Evolutionary conservation across 192 early-diverging fungal species (phyloP).

Genomic region (Entophlyctis luteolus): DNA sequence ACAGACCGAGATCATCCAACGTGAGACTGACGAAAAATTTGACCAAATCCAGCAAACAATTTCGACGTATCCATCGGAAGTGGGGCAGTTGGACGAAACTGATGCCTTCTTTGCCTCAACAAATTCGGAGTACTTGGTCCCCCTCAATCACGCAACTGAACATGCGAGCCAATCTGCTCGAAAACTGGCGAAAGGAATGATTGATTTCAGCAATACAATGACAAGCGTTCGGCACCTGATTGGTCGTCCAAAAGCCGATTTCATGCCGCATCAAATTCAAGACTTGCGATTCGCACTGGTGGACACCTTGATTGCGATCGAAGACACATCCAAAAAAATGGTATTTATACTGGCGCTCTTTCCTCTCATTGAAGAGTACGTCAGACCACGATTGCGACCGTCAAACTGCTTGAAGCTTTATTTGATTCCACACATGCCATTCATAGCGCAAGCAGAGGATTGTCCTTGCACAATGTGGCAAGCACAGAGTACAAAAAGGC

Average conservation of each 20-base stretch:
- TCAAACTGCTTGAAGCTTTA: conserved; percentile 1
- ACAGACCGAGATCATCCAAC: no score
- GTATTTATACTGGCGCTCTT: not conserved
- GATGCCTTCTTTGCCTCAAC: not conserved
- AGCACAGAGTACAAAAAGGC: conserved; percentile 2
- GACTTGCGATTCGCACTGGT: not conserved
- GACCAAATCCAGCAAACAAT: conserved; percentile 17
- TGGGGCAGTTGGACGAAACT: not conserved
- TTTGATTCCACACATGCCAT: conserved; percentile 15
- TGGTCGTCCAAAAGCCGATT: not conserved
- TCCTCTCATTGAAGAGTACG: not conserved
- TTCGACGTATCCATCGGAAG: conserved; percentile 3
- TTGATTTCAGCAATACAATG: not conserved
- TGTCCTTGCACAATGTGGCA: not conserved
- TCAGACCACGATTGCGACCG: conserved; percentile 3
- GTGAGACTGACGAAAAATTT: no score
- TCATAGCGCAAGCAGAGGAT: not conserved
- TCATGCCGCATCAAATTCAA: not conserved
- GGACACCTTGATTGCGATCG: not conserved
- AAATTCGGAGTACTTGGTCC: not conserved
- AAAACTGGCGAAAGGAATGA: not conserved
- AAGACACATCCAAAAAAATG: not conserved
- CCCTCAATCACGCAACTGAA: not conserved
- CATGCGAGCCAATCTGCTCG: not conserved
- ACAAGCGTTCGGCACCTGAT: not conserved